Evolutionary conservation across 108 stramenopile species (phyloP).

Genomic region (Fragilariopsis cylindrus): DNA sequence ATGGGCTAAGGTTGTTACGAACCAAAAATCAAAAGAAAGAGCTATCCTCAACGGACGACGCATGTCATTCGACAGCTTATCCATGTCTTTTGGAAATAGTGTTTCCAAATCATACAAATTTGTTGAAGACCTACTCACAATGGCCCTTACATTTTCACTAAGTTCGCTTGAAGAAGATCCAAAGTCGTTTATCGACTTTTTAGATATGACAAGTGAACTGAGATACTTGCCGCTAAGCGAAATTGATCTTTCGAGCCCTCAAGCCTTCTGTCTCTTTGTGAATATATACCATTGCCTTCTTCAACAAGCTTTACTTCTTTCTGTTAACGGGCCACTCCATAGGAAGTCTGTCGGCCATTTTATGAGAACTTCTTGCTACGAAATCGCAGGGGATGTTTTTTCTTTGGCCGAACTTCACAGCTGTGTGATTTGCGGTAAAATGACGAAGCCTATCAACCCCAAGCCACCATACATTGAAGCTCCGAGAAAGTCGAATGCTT

Average conservation of each 20-base stretch:
- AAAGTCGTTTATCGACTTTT: slow-evolving; percentile 74
- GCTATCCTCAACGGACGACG: slow-evolving; percentile 72
- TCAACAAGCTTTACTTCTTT: slow-evolving; percentile 89
- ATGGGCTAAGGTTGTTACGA: slow-evolving; percentile 64
- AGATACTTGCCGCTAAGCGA: slow-evolving; percentile 60
- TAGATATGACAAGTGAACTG: slow-evolving; percentile 82
- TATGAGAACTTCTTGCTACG: slow-evolving; percentile 88
- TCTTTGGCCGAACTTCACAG: slow-evolving; percentile 93
- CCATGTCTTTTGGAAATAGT: slow-evolving; percentile 24
- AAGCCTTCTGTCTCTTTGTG: slow-evolving; percentile 83
- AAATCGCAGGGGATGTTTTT: slow-evolving; percentile 93
- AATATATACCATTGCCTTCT: slow-evolving; percentile 93
- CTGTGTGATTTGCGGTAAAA: slow-evolving; percentile 84
- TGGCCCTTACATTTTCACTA: slow-evolving; percentile 68
- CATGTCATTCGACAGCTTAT: slow-evolving; percentile 64
- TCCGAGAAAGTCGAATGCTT: slow-evolving; percentile 72
- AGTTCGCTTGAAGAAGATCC: slow-evolving; percentile 64
- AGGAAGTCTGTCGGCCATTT: slow-evolving; percentile 68
- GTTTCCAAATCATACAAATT: slow-evolving; percentile 31
- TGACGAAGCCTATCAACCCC: slow-evolving; percentile 57
- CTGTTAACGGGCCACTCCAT: slow-evolving; percentile 76
- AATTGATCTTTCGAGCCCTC: slow-evolving; percentile 64
- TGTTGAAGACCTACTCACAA: slow-evolving; percentile 57
- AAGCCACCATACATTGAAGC: slow-evolving; percentile 72
- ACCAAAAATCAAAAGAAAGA: slow-evolving; percentile 55